Evolutionary conservation across 2,329 filamentous ascomycete species (phyloP).

Genomic region (Bipolaris gigantea): DNA sequence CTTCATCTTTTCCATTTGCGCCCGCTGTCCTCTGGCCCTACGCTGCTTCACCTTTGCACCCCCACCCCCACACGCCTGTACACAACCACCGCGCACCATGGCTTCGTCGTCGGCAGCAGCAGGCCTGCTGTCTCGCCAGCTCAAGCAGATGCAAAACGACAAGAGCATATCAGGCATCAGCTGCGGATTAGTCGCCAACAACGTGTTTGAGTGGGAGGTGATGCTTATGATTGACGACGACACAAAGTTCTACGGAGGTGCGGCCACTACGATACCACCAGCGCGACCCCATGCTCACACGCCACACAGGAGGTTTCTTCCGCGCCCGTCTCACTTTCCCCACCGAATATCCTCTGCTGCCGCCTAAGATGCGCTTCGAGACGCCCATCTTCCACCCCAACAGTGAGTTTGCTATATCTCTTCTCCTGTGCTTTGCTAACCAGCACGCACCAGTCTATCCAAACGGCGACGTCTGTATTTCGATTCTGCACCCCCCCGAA

Average conservation of each 20-base stretch:
- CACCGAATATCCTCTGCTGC: constrained; percentile 93
- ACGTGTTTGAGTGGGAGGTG: constrained; percentile 97
- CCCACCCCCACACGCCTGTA: constrained; percentile 7
- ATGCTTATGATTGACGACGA: constrained; percentile 98
- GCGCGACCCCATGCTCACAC: constrained; percentile 7
- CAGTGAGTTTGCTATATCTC: constrained; percentile 56
- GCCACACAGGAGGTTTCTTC: constrained; percentile 74
- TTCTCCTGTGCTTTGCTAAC: background rate
- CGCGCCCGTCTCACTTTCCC: constrained; percentile 94
- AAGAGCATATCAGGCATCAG: constrained; percentile 94
- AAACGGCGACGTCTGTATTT: constrained; percentile 92
- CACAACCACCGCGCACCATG: constrained; percentile 26
- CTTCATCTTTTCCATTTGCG: background rate
- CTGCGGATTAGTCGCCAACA: constrained; percentile 81
- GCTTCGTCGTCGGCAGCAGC: constrained; percentile 59
- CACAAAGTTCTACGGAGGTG: constrained; percentile 90
- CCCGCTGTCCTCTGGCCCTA: background rate
- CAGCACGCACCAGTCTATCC: constrained; percentile 69
- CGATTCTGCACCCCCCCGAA: constrained; percentile 93
- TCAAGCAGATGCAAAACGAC: constrained; percentile 90
- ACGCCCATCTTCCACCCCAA: constrained; percentile 97
- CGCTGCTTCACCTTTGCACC: constrained; percentile 9
- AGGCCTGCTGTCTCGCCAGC: constrained; percentile 76
- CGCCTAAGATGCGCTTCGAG: constrained; percentile 93
- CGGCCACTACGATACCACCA: no score